Conservation (phyloP, 1,139 yeast genomes). For the Blastobotrys proliferans region DNA sequence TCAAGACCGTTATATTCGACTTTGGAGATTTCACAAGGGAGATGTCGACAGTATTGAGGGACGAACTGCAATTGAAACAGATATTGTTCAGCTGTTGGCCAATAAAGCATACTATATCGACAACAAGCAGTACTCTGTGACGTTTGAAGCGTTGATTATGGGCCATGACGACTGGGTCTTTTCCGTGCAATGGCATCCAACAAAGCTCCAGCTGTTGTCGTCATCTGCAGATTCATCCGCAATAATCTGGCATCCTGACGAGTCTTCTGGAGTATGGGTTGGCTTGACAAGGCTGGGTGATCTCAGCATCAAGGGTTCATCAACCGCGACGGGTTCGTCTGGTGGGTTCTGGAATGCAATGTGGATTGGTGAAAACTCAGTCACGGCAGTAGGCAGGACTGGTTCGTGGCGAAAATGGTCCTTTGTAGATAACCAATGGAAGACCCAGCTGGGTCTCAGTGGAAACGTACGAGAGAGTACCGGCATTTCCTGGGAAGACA, state of each 20-base stretch:
- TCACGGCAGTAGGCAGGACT: conserved; percentile 81
- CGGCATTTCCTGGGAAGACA: conserved; percentile 72
- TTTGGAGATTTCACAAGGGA: conserved; percentile 70
- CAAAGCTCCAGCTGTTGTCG: conserved; percentile 60
- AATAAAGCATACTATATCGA: conserved; percentile 30
- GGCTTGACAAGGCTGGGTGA: conserved; percentile 83
- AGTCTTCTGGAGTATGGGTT: conserved; percentile 84
- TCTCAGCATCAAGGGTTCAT: conserved; percentile 90
- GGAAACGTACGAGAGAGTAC: conserved; percentile 77
- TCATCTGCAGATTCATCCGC: conserved; percentile 92
- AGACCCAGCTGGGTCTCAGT: conserved; percentile 57
- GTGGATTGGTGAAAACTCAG: conserved; percentile 58
- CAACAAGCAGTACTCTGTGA: conserved; percentile 47
- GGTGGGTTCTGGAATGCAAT: conserved; percentile 95
- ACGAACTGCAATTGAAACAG: conserved; percentile 21
- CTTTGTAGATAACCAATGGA: conserved; percentile 42
- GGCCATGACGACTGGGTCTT: conserved; percentile 99
- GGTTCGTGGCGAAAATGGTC: conserved; percentile 88
- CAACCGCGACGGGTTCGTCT: conserved; percentile 96
- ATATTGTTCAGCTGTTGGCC: conserved; percentile 20
- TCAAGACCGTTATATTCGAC: conserved; percentile 81
- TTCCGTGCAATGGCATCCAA: conserved; percentile 76
- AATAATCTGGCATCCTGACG: conserved; percentile 95
- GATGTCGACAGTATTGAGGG: conserved; percentile 32
- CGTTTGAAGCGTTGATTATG: conserved; percentile 89